Evolutionary conservation across 257 asterid species (phyloP), one percentile per base, ranked within the genome.

Genomic region (Nicotiana attenuata): DNA sequence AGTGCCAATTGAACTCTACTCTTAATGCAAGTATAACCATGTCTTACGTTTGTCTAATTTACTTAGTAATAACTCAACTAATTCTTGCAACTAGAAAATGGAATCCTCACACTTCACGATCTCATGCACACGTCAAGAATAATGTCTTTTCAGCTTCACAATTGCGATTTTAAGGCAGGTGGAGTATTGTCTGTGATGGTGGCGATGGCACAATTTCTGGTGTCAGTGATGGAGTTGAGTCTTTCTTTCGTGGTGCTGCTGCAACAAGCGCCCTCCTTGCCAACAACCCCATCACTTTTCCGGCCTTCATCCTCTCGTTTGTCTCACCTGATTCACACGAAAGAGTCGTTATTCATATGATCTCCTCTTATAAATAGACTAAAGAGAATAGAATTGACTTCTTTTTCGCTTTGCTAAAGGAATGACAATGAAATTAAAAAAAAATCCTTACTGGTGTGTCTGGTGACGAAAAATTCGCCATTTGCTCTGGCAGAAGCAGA

Each of bases 261-360:
- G 80, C 83, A 29, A 82, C 90, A 71, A 92, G 95, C 35, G 92
- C 94, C 84, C 89, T 88, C 87, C 97, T 89, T 24, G 95, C 87
- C 82, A 90, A 60, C 77, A 82, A 67, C 20, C 77, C 76, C 81
- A 81, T 41, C 28, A 31, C 35, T 10, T 65, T 69, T 7, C 38
- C 35, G 26, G 13, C 17, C 41, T 77, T 79, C 82, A 82, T 52
- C 50, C 38, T 86, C 22, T 82, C 88, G 38, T 76, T 38, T 22
- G 31, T 11, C 65, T 85, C 86, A 69, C 88, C 97, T 91, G 81
- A 28, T 65, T 6, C 80, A 81, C 73, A 84, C 15, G 38, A 20
- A 81, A 61, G 5, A 10, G 35, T 24, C 10, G 55, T 45, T 26
- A 17, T 29, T 22, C 68, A 26, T 61, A 81, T 69, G 8, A 28